phyloP scores from a whole-genome alignment of 108 stramenopile species.

The Pseudonitzschia multiseries region DNA sequence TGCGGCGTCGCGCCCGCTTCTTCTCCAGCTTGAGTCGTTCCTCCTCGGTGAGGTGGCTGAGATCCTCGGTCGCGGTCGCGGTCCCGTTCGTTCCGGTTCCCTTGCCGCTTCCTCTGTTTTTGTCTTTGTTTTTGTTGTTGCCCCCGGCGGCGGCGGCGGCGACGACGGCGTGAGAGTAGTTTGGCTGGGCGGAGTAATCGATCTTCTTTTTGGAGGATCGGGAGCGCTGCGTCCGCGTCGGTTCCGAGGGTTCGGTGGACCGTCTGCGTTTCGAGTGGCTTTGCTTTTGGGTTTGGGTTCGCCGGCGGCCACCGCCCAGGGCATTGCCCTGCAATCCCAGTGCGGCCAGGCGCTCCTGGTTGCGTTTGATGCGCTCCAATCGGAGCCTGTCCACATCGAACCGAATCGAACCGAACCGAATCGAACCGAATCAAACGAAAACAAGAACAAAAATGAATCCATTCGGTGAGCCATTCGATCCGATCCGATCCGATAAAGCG shows the following conservation, averaged over 20 bases:
- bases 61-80: not conserved
- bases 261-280: not conserved
- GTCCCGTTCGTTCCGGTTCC: not conserved
- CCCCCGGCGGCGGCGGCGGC: no score
- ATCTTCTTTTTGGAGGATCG: slow-evolving; percentile 1
- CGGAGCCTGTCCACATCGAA: slow-evolving; percentile 37
- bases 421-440: not conserved
- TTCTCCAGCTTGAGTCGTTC: not conserved
- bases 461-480: not conserved
- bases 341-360: slow-evolving; percentile 54
- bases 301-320: not conserved
- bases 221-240: not conserved
- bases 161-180: not conserved
- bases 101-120: not conserved
- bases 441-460: no score
- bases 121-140: no score
- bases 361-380: slow-evolving; percentile 66
- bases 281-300: not conserved
- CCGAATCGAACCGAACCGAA: not conserved
- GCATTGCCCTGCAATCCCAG: slow-evolving; percentile 44
- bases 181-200: not conserved
- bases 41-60: not conserved
- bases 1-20: not conserved
- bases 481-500: not conserved
- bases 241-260: not conserved